These are phyloP conservation scores for Hibiscus syriacus DNA, from an alignment of 345 rosid species.

Conservation along the genomic window DNA sequence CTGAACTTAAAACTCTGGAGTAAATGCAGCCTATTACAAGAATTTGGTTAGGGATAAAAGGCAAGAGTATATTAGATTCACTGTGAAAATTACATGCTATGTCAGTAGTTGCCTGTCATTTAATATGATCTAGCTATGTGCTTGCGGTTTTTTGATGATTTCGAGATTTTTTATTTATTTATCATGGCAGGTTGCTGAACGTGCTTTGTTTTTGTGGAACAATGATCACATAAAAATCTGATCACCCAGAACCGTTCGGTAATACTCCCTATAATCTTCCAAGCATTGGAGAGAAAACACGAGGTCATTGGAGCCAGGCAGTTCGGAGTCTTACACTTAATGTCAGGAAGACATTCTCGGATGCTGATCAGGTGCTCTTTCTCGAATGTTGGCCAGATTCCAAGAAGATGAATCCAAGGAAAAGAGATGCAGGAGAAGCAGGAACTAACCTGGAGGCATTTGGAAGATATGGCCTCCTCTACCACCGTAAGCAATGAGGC, in stretches of 20 bases:
- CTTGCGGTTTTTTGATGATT: background rate
- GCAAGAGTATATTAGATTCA: too few relatives aligned
- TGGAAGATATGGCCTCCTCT: conserved; percentile 65
- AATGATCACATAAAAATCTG: conserved; percentile 50
- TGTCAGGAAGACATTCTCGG: conserved; percentile 48
- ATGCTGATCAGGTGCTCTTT: conserved; percentile 49
- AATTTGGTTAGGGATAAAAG: background rate
- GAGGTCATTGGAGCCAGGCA: conserved; percentile 56
- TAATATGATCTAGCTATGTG: background rate
- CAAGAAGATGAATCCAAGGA: conserved; percentile 49
- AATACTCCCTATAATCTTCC: conserved; percentile 51
- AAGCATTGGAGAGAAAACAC: conserved; percentile 50
- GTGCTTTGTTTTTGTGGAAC: conserved; percentile 56
- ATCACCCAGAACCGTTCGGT: conserved; percentile 37
- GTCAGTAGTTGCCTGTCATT: background rate
- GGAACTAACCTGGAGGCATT: conserved; percentile 50
- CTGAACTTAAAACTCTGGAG: background rate
- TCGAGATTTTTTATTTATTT: background rate
- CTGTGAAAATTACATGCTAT: background rate
- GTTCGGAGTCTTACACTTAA: conserved; percentile 55
- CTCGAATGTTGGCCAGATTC: conserved; percentile 58
- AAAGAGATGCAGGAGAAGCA: conserved; percentile 37
- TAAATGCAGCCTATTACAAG: background rate
- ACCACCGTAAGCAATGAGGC: conserved; percentile 48
- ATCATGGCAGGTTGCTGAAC: conserved; percentile 47